Conservation (phyloP, 495 filamentous ascomycete species). For the Astrothelium macrocarpum region DNA sequence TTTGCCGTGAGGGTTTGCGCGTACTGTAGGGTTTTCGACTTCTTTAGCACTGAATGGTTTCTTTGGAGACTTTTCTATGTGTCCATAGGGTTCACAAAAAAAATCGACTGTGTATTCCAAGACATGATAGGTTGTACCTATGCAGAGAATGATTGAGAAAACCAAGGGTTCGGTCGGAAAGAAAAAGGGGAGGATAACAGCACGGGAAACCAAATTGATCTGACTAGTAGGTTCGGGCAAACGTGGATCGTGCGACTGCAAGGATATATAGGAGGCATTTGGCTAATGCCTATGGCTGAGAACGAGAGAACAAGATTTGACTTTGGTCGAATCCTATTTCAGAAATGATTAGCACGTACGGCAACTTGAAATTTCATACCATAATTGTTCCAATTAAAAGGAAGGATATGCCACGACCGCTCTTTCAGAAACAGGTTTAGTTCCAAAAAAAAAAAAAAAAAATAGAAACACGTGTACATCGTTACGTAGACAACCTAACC, state of each 20-base stretch:
- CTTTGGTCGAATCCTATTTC: too few relatives aligned
- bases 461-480: not conserved
- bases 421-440: too few relatives aligned
- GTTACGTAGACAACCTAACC: not conserved
- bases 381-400: too few relatives aligned
- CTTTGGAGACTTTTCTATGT: not conserved
- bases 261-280: not conserved
- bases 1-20: not conserved
- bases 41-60: not conserved
- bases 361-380: too few relatives aligned
- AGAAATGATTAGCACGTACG: too few relatives aligned
- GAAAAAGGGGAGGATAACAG: not conserved
- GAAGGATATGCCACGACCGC: too few relatives aligned
- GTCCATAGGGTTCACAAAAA: too few relatives aligned
- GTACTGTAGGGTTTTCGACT: not conserved
- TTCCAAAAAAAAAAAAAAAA: too few relatives aligned
- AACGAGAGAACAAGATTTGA: not conserved
- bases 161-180: not conserved
- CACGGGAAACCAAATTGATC: not conserved
- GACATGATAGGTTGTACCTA: too few relatives aligned
- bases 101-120: too few relatives aligned
- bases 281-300: not conserved
- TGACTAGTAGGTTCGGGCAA: not conserved
- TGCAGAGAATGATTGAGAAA: not conserved
- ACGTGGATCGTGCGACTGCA: not conserved